Conservation (phyloP, 73 alveolate genomes). For the Tetrahymena elliotti region DNA sequence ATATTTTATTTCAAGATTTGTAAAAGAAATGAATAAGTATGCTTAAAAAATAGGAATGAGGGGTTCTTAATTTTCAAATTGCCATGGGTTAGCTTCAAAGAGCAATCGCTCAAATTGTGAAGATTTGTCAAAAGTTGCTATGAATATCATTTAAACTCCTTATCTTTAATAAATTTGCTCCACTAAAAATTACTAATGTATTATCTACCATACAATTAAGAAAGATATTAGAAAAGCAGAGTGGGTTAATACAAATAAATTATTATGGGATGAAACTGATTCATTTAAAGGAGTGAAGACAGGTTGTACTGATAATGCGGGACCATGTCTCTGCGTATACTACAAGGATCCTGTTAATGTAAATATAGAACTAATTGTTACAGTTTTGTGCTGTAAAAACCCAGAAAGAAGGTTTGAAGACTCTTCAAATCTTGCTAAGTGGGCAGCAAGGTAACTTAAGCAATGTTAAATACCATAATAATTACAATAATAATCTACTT, state of each 20-base stretch:
- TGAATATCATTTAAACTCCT: conserved; percentile 16
- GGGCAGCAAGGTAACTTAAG: conserved; percentile 11
- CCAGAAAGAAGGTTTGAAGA: conserved; percentile 37
- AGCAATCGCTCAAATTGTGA: conserved; percentile 39
- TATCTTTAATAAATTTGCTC: conserved; percentile 17
- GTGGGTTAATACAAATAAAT: conserved; percentile 76
- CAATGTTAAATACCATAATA: background rate
- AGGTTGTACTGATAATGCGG: conserved; percentile 82
- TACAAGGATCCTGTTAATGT: background rate
- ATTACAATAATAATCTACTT: background rate
- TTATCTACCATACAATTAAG: background rate
- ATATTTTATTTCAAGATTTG: conserved; percentile 19
- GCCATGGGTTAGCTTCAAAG: conserved; percentile 48
- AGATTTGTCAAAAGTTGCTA: conserved; percentile 31
- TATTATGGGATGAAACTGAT: conserved; percentile 40
- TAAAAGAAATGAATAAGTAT: conserved; percentile 39
- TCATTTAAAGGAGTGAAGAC: conserved; percentile 66
- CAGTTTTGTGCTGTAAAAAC: conserved; percentile 19
- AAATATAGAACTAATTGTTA: conserved; percentile 4
- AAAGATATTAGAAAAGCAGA: conserved; percentile 34
- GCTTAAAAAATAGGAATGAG: conserved; percentile 33
- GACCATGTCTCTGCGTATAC: conserved; percentile 65
- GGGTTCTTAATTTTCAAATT: conserved; percentile 42
- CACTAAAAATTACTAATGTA: conserved; percentile 35
- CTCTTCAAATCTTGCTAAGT: conserved; percentile 8